Evolutionary conservation across 257 asterid species (phyloP).

Genomic region (Cordia subcordata): DNA sequence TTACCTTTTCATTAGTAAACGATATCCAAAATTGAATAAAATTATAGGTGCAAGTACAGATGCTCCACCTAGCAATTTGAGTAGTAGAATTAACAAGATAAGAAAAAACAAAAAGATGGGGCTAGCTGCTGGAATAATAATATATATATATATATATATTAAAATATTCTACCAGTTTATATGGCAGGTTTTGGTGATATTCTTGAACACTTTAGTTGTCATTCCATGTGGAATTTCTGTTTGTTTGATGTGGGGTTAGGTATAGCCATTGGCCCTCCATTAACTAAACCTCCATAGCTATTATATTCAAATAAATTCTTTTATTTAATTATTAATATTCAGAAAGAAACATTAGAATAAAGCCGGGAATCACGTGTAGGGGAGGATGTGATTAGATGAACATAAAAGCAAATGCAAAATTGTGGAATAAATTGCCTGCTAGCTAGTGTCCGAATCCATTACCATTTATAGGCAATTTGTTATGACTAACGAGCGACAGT

Average conservation of each 20-base stretch:
- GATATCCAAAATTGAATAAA: no score
- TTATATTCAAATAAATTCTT: no score
- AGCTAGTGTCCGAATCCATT: no score
- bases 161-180: not conserved
- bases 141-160: no score
- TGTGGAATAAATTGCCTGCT: no score
- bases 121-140: not conserved
- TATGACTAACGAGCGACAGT: no score
- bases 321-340: not conserved
- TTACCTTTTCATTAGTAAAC: no score
- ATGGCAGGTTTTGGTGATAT: not conserved
- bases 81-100: no score
- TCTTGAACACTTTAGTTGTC: slow-evolving; percentile 14
- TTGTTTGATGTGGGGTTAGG: slow-evolving; percentile 26
- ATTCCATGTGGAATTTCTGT: slow-evolving; percentile 19
- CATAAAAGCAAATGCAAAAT: no score
- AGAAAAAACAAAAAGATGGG: not conserved
- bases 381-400: no score
- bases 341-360: not conserved
- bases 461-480: no score
- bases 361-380: no score
- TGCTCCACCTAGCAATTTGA: not conserved
- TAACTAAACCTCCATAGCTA: not conserved
- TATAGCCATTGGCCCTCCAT: slow-evolving; percentile 14
- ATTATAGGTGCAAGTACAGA: not conserved